Evolutionary conservation across 139 green algal species (phyloP).

Genomic region (Pleodorina starrii): DNA sequence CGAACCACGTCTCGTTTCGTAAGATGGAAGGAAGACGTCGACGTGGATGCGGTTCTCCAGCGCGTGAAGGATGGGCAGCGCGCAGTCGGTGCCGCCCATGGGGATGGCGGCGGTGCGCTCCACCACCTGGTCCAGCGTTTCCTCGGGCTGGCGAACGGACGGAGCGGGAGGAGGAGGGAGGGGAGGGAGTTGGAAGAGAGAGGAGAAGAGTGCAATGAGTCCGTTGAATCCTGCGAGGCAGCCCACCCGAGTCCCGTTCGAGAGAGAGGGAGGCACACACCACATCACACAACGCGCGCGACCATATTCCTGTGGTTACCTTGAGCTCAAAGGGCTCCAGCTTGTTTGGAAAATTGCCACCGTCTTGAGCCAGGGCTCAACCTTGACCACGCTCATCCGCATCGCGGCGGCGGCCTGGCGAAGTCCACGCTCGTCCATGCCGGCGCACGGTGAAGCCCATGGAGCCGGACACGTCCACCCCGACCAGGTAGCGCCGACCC

Average conservation of each 20-base stretch:
- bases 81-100: constrained; percentile 56
- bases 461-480: constrained; percentile 51
- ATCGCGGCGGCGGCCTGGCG: constrained; percentile 43
- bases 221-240: no score
- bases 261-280: no score
- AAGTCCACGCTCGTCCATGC: constrained; percentile 14
- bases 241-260: no score
- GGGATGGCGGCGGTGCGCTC: background rate
- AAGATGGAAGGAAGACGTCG: constrained; percentile 52
- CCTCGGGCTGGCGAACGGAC: background rate
- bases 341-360: constrained; percentile 47
- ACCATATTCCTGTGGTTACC: no score
- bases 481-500: constrained; percentile 49
- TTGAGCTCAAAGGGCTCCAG: constrained; percentile 1
- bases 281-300: no score
- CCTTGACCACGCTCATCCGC: constrained; percentile 39
- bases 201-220: no score
- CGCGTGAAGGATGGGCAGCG: constrained; percentile 48
- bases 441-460: constrained; percentile 42
- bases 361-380: constrained; percentile 33
- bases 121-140: constrained; percentile 25
- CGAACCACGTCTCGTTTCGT: constrained; percentile 53
- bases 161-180: no score
- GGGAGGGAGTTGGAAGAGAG: no score
- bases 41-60: constrained; percentile 22